Evolutionary conservation across 495 filamentous ascomycete species (phyloP), one percentile per base, ranked within the genome.

Genomic region (Echria macrotheca): DNA sequence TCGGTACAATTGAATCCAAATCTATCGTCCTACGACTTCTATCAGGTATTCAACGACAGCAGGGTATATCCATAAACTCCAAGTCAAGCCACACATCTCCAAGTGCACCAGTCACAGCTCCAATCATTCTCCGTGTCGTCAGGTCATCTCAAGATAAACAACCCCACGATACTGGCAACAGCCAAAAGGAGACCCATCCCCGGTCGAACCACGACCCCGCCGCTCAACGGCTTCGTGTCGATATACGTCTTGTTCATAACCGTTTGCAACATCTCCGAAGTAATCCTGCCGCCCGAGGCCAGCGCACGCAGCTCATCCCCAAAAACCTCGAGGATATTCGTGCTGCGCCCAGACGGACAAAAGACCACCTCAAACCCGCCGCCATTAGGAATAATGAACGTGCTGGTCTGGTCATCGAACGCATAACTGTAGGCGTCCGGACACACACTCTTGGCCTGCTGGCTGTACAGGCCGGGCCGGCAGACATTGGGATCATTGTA

Each of bases 401-500:
- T 91, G 35, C 79, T 83, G 5, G 74, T 75, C 43, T 78, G 68
- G 66, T 91, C 87, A 57, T 91, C 85, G 54, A 79, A 91, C 8
- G 87, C 84, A 58, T 77, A 91, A 58, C 81, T 85, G 63, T 91
- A 91, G 14, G 86, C 87, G 66, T 91, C 87, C 2, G 87, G 87
- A 63, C 87, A 91, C 12, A 89, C 76, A 14, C 50, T 65, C 72
- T 91, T 91, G 24, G 83, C 84, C 15, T 67, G 60, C 48, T 61
- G 72, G 46, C 76, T 79, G 60, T 89, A 91, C 18, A 73, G 49
- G 37, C 73, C 76, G 5, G 85, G 82, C 52, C 65, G 56, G 68
- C 86, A 91, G 9, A 61, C 65, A 29, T 67, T 60, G 4, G 82
- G 79, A 23, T 69, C 67, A 49, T 78, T 62, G 66, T 79, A 84